Evolutionary conservation across 2,329 filamentous ascomycete genomes (phyloP).

Genomic region (Diaporthe aspalathi): DNA sequence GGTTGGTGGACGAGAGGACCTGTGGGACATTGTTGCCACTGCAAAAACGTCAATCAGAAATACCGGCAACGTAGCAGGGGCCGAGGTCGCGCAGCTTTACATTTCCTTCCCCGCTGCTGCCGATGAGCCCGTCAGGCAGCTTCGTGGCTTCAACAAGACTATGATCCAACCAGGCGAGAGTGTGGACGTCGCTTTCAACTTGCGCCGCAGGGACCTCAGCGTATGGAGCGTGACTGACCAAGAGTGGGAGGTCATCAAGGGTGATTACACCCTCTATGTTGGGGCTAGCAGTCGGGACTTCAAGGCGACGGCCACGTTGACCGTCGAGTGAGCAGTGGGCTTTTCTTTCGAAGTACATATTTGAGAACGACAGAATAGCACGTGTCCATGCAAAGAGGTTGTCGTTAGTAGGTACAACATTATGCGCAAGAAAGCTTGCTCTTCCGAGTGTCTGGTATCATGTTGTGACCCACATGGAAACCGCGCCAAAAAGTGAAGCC

Average conservation of each 20-base stretch:
- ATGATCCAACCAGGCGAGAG: constrained; percentile 58
- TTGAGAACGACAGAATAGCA: background rate
- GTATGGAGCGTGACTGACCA: constrained; percentile 72
- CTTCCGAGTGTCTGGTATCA: background rate
- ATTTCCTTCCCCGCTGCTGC: constrained; percentile 55
- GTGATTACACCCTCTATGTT: constrained; percentile 57
- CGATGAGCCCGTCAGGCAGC: constrained; percentile 63
- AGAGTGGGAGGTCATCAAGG: constrained; percentile 67
- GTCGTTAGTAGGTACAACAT: background rate
- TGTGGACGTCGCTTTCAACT: constrained; percentile 58
- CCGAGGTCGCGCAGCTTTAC: constrained; percentile 62
- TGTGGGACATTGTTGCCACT: constrained; percentile 59
- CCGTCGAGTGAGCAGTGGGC: background rate
- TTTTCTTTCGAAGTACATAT: background rate
- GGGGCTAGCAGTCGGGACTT: constrained; percentile 45
- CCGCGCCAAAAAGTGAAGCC: background rate
- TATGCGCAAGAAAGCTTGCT: background rate
- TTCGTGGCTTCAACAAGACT: constrained; percentile 74
- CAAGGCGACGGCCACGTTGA: background rate
- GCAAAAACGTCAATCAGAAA: constrained; percentile 56
- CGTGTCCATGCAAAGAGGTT: background rate
- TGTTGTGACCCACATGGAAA: background rate
- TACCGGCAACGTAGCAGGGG: constrained; percentile 54
- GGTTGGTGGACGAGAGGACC: constrained; percentile 57
- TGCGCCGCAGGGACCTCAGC: constrained; percentile 74